Percentiles rank a stretch among this genome's conserved stretches.
These are phyloP conservation scores for Salicornia ramosissima DNA, from an alignment of 148 eudicot genomes.

Conservation along the genomic window DNA sequence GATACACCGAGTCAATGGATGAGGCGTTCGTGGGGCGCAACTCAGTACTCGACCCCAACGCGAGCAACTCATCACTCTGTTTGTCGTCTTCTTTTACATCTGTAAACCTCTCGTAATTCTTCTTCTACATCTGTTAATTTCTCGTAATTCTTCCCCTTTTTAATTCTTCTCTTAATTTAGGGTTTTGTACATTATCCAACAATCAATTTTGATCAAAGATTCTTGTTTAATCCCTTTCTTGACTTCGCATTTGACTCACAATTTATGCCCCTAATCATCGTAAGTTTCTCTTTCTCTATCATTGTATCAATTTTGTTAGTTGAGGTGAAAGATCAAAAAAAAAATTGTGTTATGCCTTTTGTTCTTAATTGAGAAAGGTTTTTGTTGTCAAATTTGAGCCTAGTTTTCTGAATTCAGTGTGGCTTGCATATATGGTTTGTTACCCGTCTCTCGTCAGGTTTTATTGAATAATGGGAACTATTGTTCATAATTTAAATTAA, in stretches of 20 bases:
- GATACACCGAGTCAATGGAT: constrained; percentile 10
- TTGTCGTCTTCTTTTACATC: neutral
- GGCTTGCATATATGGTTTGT: no score
- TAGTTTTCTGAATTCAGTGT: neutral
- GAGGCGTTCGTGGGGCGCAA: constrained; percentile 12
- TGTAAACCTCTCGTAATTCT: neutral
- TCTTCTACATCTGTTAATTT: neutral
- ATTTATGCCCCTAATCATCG: constrained; percentile 1
- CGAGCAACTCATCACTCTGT: constrained; percentile 20
- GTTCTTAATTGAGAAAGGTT: neutral
- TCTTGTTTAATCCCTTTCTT: neutral
- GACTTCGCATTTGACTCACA: neutral
- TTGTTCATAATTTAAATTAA: neutral
- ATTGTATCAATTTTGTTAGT: neutral
- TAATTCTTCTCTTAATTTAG: neutral
- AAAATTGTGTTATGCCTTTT: neutral
- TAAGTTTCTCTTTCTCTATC: constrained; percentile 5
- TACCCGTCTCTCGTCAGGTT: no score
- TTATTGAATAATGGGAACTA: no score
- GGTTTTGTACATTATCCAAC: neutral
- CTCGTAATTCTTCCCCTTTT: neutral
- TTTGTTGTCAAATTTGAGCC: neutral
- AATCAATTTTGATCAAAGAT: neutral
- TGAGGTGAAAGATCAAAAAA: neutral
- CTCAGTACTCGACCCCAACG: constrained; percentile 1